A percentile compares a stretch with the other conserved stretches of the same genome.
Evolutionary conservation across 345 rosid species (phyloP).

Genomic region (Passiflora organensis): DNA sequence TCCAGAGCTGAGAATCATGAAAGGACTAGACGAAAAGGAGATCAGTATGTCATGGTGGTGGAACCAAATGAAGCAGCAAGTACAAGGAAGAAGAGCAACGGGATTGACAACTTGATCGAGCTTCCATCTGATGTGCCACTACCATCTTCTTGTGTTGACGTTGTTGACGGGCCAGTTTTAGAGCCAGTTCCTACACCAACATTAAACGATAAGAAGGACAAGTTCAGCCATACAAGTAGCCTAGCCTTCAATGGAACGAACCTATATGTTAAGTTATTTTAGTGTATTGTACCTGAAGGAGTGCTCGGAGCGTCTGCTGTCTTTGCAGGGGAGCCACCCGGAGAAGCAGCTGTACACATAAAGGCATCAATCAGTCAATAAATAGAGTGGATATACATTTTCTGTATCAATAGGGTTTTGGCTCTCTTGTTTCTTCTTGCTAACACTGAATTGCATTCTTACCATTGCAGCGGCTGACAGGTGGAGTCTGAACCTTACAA

Average conservation of each 20-base stretch:
- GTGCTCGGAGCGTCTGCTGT: constrained; percentile 34
- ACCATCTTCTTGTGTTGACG: too few relatives aligned
- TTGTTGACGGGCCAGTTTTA: constrained; percentile 52
- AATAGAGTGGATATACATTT: neutral
- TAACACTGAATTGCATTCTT: constrained; percentile 7
- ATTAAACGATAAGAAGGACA: neutral
- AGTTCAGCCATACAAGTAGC: neutral
- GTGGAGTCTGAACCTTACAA: constrained; percentile 79
- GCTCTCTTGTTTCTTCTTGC: neutral
- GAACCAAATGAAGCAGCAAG: neutral
- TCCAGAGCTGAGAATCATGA: neutral
- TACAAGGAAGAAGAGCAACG: neutral
- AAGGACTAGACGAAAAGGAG: neutral
- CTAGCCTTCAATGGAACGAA: neutral
- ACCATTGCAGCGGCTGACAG: constrained; percentile 63
- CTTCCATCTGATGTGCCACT: constrained; percentile 13
- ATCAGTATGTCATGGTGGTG: neutral
- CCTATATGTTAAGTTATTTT: neutral
- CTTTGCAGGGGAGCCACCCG: constrained; percentile 55
- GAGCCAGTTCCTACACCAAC: constrained; percentile 51
- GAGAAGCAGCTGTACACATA: constrained; percentile 23
- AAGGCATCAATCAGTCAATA: constrained; percentile 6
- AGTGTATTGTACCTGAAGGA: constrained; percentile 53
- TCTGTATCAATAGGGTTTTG: neutral
- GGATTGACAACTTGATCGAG: neutral